These are phyloP conservation scores for Rickenella mellea DNA, from an alignment of 768 basidiomycete genomes.

Conservation along the genomic window DNA sequence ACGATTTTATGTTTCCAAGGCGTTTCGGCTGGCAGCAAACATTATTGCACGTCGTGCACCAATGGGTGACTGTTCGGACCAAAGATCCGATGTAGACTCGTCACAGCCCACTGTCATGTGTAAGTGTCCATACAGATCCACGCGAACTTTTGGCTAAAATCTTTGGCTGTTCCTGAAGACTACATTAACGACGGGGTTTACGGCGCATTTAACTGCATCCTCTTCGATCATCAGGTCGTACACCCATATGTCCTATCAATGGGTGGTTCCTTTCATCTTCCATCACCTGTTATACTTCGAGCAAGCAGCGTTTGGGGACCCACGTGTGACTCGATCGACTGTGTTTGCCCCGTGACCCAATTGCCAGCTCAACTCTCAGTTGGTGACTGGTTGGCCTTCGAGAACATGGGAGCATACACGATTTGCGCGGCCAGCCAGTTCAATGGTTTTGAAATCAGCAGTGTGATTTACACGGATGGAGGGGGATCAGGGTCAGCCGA, in stretches of 20 bases:
- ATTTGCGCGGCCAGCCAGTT: slow-evolving; percentile 93
- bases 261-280: slow-evolving; percentile 28
- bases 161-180: slow-evolving; percentile 39
- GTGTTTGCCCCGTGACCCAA: slow-evolving; percentile 57
- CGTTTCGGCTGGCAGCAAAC: slow-evolving; percentile 87
- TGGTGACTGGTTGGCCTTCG: slow-evolving; percentile 98
- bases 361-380: slow-evolving; percentile 68
- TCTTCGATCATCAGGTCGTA: slow-evolving; percentile 94
- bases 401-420: slow-evolving; percentile 99
- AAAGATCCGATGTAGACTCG: slow-evolving; percentile 9
- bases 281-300: slow-evolving; percentile 30
- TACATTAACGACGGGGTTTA: slow-evolving; percentile 99
- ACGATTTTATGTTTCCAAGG: slow-evolving; percentile 84
- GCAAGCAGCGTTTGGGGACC: slow-evolving; percentile 90
- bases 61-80: slow-evolving; percentile 23
- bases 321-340: slow-evolving; percentile 97
- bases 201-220: slow-evolving; percentile 91
- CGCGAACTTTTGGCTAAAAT: slow-evolving; percentile 1
- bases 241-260: slow-evolving; percentile 75
- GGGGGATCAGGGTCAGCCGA: slow-evolving; percentile 37
- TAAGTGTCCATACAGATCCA: slow-evolving; percentile 34
- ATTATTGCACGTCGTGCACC: slow-evolving; percentile 83
- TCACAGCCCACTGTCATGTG: slow-evolving; percentile 76
- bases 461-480: slow-evolving; percentile 72
- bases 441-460: slow-evolving; percentile 81